phyloP scores from a whole-genome alignment of 2,329 filamentous ascomycete genomes.

The Fusarium sp. region DNA sequence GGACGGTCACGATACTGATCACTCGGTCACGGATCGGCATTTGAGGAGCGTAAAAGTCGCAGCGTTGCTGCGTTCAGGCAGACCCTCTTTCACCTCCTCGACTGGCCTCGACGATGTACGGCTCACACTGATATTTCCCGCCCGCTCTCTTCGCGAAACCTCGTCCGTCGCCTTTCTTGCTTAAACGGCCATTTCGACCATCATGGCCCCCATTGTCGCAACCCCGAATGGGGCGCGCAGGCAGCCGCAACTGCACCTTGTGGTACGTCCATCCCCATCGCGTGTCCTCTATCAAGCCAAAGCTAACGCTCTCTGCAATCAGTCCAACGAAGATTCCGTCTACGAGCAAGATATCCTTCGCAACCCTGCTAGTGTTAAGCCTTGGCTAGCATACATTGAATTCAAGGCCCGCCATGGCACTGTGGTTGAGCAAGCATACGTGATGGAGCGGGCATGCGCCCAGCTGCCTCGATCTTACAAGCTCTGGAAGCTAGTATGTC shows the following conservation, averaged over 20 bases:
- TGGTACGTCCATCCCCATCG: slow-evolving; percentile 53
- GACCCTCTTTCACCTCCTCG: slow-evolving; percentile 9
- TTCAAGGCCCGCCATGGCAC: slow-evolving; percentile 91
- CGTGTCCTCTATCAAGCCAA: neutral
- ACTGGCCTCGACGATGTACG: slow-evolving; percentile 38
- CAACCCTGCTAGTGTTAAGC: slow-evolving; percentile 86
- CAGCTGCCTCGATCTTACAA: slow-evolving; percentile 96
- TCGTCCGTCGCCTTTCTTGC: neutral
- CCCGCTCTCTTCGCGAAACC: slow-evolving; percentile 18
- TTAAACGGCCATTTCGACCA: neutral
- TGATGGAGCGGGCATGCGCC: slow-evolving; percentile 90
- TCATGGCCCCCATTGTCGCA: slow-evolving; percentile 40
- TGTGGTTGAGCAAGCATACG: slow-evolving; percentile 83
- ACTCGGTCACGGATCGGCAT: slow-evolving; percentile 8
- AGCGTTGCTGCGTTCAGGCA: neutral
- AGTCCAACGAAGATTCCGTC: slow-evolving; percentile 89
- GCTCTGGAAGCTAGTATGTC: slow-evolving; percentile 88
- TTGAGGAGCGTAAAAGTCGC: neutral
- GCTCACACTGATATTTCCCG: slow-evolving; percentile 33
- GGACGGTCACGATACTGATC: neutral
- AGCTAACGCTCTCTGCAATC: slow-evolving; percentile 44
- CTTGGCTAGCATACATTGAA: slow-evolving; percentile 94
- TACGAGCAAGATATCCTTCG: slow-evolving; percentile 97
- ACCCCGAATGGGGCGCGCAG: slow-evolving; percentile 53
- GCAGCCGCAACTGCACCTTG: slow-evolving; percentile 61